Percentiles rank a stretch among this genome's conserved stretches.
Evolutionary conservation across 345 rosid genomes (phyloP).

Genomic region (Geranium rotundifolium): DNA sequence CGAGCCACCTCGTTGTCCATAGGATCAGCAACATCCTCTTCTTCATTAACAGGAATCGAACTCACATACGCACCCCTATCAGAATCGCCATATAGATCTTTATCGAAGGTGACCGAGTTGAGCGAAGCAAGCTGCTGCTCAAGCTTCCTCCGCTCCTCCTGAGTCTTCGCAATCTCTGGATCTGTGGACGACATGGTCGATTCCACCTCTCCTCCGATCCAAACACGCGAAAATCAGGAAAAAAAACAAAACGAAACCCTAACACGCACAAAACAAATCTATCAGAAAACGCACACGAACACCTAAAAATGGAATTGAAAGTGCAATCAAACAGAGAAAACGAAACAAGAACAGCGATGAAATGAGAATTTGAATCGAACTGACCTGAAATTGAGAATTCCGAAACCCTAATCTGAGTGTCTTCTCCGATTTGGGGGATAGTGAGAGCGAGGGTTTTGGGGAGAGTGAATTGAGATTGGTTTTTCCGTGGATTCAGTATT

Average conservation of each 20-base stretch:
- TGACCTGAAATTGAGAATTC: too few relatives aligned
- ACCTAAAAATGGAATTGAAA: too few relatives aligned
- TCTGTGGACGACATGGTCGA: conserved; percentile 30
- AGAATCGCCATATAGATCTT: conserved; percentile 66
- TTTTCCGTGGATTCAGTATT: too few relatives aligned
- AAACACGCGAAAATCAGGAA: background rate
- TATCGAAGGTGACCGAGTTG: conserved; percentile 55
- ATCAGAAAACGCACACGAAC: too few relatives aligned
- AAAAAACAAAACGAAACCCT: background rate
- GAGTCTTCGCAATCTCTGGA: conserved; percentile 69
- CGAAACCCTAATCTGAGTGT: too few relatives aligned
- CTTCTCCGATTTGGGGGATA: too few relatives aligned
- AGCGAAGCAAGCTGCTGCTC: conserved; percentile 76
- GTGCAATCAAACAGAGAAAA: too few relatives aligned
- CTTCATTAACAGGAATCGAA: conserved; percentile 78
- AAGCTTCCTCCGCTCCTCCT: conserved; percentile 61
- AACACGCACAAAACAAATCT: too few relatives aligned
- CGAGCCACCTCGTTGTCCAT: conserved; percentile 63
- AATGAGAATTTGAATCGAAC: too few relatives aligned
- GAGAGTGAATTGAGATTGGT: too few relatives aligned
- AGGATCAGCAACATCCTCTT: conserved; percentile 54
- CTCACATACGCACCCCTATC: conserved; percentile 55
- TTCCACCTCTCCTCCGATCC: background rate
- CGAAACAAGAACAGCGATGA: too few relatives aligned
- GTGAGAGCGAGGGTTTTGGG: too few relatives aligned